These are phyloP conservation scores for Plenodomus lindquistii DNA, from an alignment of 2,329 filamentous ascomycete species.

Conservation along the genomic window DNA sequence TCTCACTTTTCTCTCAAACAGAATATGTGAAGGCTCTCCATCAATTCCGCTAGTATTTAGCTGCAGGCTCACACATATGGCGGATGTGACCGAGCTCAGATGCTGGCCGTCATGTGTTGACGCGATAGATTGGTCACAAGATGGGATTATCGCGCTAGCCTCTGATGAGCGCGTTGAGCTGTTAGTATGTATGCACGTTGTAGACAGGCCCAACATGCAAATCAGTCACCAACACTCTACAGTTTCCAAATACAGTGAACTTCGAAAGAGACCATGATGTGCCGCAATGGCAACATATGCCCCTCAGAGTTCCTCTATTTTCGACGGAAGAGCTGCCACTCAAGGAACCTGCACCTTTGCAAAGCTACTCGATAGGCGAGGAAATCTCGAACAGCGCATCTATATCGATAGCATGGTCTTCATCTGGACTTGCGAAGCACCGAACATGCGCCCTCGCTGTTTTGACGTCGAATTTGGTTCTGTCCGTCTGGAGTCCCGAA, in stretches of 20 bases:
- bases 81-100: constrained; percentile 38
- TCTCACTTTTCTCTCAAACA: too few species aligned
- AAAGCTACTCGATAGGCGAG: constrained; percentile 60
- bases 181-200: constrained; percentile 43
- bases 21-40: too few species aligned
- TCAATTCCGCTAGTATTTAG: too few species aligned
- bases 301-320: constrained; percentile 57
- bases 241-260: constrained; percentile 41
- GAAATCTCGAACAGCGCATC: constrained; percentile 60
- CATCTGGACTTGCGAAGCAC: constrained; percentile 59
- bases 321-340: constrained; percentile 53
- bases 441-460: constrained; percentile 59
- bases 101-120: constrained; percentile 57
- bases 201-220: not conserved
- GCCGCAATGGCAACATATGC: constrained; percentile 42
- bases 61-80: constrained; percentile 21
- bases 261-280: constrained; percentile 34
- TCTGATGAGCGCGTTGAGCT: constrained; percentile 60
- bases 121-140: constrained; percentile 62
- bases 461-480: constrained; percentile 59
- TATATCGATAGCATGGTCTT: constrained; percentile 59
- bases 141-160: constrained; percentile 61
- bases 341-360: constrained; percentile 51
- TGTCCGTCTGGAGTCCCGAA: constrained; percentile 60
- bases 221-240: not conserved